Percentiles rank a stretch among this genome's conserved stretches.
phyloP scores from a whole-genome alignment of 2,329 filamentous ascomycete species.

The Fulvia fulva region DNA sequence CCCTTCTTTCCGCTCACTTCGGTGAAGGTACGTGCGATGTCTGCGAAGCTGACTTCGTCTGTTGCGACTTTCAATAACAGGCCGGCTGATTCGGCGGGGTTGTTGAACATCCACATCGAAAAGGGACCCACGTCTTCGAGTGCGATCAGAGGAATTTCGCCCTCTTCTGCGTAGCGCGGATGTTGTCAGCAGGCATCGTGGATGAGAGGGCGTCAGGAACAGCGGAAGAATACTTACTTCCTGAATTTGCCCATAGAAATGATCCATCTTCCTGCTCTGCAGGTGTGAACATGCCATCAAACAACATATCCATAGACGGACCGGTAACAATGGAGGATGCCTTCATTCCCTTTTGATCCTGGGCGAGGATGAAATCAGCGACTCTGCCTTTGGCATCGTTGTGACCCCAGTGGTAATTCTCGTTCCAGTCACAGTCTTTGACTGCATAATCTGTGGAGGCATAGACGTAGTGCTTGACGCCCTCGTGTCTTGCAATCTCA shows the following conservation, averaged over 20 bases:
- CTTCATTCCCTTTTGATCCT: too few relatives aligned
- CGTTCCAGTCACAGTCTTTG: too few relatives aligned
- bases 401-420: too few relatives aligned
- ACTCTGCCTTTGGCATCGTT: too few relatives aligned
- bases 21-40: not conserved
- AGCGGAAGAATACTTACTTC: not conserved
- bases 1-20: not conserved
- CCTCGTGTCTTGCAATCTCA: not conserved
- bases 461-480: not conserved
- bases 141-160: not conserved
- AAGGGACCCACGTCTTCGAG: not conserved
- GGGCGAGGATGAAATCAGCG: too few relatives aligned
- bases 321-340: too few relatives aligned
- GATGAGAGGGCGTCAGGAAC: not conserved
- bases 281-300: not conserved
- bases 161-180: not conserved
- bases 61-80: not conserved
- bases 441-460: too few relatives aligned
- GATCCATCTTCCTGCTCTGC: not conserved
- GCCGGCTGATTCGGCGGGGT: not conserved
- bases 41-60: not conserved
- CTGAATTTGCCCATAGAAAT: not conserved
- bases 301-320: not conserved
- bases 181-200: not conserved
- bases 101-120: not conserved